These are phyloP conservation scores for Massarina eburnea DNA, from an alignment of 2,329 filamentous ascomycete genomes.

Conservation along the genomic window DNA sequence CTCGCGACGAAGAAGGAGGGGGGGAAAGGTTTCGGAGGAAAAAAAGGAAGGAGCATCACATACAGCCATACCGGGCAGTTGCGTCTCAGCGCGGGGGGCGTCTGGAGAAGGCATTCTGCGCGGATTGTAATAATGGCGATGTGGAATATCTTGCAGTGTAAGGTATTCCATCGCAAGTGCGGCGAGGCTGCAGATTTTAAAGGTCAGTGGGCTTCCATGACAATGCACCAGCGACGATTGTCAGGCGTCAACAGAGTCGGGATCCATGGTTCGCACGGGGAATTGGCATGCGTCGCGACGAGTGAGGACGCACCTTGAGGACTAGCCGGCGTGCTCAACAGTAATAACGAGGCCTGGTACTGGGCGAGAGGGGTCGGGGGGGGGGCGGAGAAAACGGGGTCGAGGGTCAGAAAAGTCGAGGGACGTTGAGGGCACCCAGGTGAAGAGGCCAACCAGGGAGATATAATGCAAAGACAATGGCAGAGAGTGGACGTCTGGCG, in stretches of 20 bases:
- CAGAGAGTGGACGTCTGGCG: constrained; percentile 8
- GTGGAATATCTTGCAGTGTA: constrained; percentile 42
- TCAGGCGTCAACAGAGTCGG: too few relatives aligned
- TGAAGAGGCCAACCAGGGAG: constrained; percentile 1
- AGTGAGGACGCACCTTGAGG: constrained; percentile 2
- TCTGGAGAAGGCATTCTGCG: constrained; percentile 32
- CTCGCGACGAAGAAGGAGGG: too few relatives aligned
- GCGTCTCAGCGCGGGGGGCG: constrained; percentile 15
- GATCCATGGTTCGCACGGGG: constrained; percentile 2
- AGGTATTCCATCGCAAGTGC: constrained; percentile 37
- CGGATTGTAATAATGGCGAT: constrained; percentile 32
- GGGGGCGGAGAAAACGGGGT: not conserved
- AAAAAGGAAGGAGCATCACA: constrained; percentile 15
- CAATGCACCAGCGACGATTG: not conserved
- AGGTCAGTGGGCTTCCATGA: not conserved
- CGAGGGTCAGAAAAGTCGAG: not conserved
- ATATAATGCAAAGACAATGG: not conserved
- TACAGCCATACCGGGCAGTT: constrained; percentile 30
- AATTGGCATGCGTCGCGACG: not conserved
- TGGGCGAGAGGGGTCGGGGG: not conserved
- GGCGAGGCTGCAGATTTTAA: not conserved
- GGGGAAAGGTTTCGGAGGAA: constrained; percentile 7
- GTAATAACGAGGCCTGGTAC: not conserved
- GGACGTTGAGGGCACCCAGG: too few relatives aligned
- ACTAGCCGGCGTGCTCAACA: too few relatives aligned